These are phyloP conservation scores for Pleurotus cornucopiae DNA, from an alignment of 768 basidiomycete genomes.

Conservation along the genomic window DNA sequence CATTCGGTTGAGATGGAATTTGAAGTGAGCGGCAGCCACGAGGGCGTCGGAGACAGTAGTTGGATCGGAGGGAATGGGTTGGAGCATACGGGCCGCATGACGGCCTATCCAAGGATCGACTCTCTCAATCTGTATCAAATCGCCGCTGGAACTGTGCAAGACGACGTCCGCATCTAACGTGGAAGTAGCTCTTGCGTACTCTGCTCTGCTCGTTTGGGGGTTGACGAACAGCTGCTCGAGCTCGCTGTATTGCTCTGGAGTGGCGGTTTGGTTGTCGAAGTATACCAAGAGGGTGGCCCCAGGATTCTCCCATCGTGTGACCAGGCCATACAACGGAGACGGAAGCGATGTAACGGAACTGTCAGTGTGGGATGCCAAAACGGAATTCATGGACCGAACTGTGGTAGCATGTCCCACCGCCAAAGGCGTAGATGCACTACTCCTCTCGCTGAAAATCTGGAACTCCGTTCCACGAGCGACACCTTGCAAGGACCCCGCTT, in stretches of 20 bases:
- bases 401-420: not conserved
- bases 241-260: not conserved
- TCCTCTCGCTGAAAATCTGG: not conserved
- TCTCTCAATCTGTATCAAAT: not conserved
- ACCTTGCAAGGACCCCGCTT: conserved; percentile 5
- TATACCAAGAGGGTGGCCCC: not conserved
- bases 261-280: not conserved
- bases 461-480: conserved; percentile 9
- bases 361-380: not conserved
- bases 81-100: not conserved
- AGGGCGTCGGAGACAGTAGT: not conserved
- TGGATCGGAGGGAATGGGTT: not conserved
- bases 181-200: not conserved
- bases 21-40: conserved; percentile 17
- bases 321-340: not conserved
- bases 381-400: not conserved
- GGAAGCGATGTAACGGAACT: not conserved
- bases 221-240: not conserved
- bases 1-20: conserved; percentile 23
- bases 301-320: not conserved
- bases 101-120: not conserved
- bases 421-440: not conserved
- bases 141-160: not conserved
- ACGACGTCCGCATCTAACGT: not conserved
- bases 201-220: not conserved